These are phyloP conservation scores for Didymella pinodella DNA, from an alignment of 2,329 filamentous ascomycete genomes.

Conservation along the genomic window DNA sequence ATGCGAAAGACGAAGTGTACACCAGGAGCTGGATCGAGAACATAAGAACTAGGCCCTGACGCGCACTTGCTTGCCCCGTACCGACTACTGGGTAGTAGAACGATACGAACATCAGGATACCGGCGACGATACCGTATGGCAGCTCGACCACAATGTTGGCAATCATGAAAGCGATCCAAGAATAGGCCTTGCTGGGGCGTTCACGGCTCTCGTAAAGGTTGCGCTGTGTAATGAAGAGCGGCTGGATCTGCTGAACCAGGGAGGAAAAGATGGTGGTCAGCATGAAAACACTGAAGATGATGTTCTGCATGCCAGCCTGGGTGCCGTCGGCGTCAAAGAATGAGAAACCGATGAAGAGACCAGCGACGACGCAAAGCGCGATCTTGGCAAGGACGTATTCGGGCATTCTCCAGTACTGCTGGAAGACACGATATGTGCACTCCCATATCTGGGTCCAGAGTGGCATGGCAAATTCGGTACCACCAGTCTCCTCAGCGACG, in stretches of 20 bases:
- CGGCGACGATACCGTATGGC: slow-evolving; percentile 70
- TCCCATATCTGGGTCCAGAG: slow-evolving; percentile 44
- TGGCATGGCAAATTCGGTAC: slow-evolving; percentile 56
- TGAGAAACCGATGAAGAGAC: slow-evolving; percentile 52
- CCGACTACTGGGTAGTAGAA: slow-evolving; percentile 69
- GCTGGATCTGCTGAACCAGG: slow-evolving; percentile 66
- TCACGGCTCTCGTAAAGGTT: slow-evolving; percentile 68
- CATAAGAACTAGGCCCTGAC: slow-evolving; percentile 67
- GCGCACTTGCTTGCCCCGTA: slow-evolving; percentile 55
- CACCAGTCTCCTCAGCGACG: slow-evolving; percentile 44
- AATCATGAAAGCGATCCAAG: slow-evolving; percentile 76
- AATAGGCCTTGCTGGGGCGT: slow-evolving; percentile 73
- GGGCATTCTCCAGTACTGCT: slow-evolving; percentile 58
- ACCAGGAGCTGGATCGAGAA: slow-evolving; percentile 72
- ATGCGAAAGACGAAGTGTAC: slow-evolving; percentile 75
- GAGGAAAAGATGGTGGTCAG: slow-evolving; percentile 54
- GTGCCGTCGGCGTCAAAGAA: slow-evolving; percentile 52
- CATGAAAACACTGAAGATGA: slow-evolving; percentile 62
- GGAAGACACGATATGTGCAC: slow-evolving; percentile 54
- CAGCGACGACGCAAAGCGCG: slow-evolving; percentile 35
- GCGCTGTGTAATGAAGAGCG: slow-evolving; percentile 65
- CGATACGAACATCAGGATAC: slow-evolving; percentile 68
- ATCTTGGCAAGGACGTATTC: slow-evolving; percentile 52
- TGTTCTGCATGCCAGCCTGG: slow-evolving; percentile 55
- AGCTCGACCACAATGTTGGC: slow-evolving; percentile 77